Conservation (phyloP, 1,139 yeast species). For the Blastobotrys elegans region DNA sequence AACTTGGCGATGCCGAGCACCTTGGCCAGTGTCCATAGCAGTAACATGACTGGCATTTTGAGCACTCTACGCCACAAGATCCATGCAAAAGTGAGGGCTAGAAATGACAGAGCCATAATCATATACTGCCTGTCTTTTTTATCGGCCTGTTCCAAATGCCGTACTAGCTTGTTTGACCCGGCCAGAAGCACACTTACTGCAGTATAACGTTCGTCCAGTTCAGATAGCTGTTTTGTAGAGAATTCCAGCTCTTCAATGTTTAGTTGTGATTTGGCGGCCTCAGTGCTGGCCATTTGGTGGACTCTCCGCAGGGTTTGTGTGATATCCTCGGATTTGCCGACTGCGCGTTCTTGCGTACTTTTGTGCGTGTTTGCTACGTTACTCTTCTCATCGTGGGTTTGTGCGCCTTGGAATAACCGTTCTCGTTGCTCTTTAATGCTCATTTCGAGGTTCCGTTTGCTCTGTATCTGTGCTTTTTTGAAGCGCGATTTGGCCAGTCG, state of each 20-base stretch:
- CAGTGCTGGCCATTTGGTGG: conserved; percentile 46
- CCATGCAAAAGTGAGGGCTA: conserved; percentile 54
- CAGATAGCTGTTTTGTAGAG: conserved; percentile 49
- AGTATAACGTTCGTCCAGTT: conserved; percentile 48
- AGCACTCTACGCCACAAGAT: conserved; percentile 61
- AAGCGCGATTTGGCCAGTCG: conserved; percentile 22
- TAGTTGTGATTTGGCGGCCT: conserved; percentile 50
- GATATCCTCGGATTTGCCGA: conserved; percentile 48
- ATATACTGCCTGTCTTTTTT: conserved; percentile 56
- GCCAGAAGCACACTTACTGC: conserved; percentile 51
- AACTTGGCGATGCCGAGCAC: conserved; percentile 39
- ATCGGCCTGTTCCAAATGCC: conserved; percentile 64
- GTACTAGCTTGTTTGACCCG: conserved; percentile 53
- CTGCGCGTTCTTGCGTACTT: conserved; percentile 36
- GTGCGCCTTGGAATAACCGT: conserved; percentile 20
- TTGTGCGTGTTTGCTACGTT: conserved; percentile 6
- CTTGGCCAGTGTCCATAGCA: conserved; percentile 56
- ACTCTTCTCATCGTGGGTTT: conserved; percentile 2
- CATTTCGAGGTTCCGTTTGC: conserved; percentile 24
- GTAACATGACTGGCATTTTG: conserved; percentile 48
- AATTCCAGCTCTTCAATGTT: conserved; percentile 57
- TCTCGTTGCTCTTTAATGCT: conserved; percentile 26
- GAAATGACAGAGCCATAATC: conserved; percentile 53
- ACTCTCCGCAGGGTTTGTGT: conserved; percentile 51
- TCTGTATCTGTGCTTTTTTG: conserved; percentile 31